Evolutionary conservation across 2,329 filamentous ascomycete genomes (phyloP), one percentile per base, ranked within the genome.

Genomic region (Calonectria fujianensis): DNA sequence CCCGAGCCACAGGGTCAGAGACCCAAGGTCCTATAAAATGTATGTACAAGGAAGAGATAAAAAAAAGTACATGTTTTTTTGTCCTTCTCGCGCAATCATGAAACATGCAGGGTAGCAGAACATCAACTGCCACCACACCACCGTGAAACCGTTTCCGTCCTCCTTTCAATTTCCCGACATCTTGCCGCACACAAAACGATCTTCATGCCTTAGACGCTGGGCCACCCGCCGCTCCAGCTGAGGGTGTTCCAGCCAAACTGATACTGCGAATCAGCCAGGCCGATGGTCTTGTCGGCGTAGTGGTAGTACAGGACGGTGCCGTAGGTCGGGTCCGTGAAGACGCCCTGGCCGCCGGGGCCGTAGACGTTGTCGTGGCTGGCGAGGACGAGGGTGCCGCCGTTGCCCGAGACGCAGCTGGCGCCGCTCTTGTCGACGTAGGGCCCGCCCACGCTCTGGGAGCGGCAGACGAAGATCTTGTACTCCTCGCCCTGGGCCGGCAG

Each of bases 391-490:
- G 74, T 76, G 8, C 74, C 72, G 31, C 72, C 74, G 48, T 75
- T 75, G 74, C 92, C 91, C 2, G 85, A 84, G 75, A 90, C 89
- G 2, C 92, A 94, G 39, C 86, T 84, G 20, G 80, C 84, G 2
- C 92, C 92, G 65, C 80, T 81, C 70, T 88, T 84, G 78, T 94
- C 93, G 32, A 89, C 90, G 79, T 91, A 94, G 1, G 85, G 85
- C 0, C 91, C 87, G 2, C 86, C 90, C 6, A 88, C 86, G 9
- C 84, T 86, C 1, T 82, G 85, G 5, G 89, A 91, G n/a, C 91
- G 85, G 84, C 93, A 94, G 32, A 93, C 91, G 79, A 89, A 89
- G 81, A 94, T 92, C 81, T 90, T 90, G 82, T 94, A 94, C 83
- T 94, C 93, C n/a, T 85, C 84, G 5, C 92, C 92, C 0, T 85